Percentiles rank a stretch among this genome's conserved stretches.
These are phyloP conservation scores for Cryptococcus deneoformans DNA, from an alignment of 1,284 basidiomycete species.

Conservation along the genomic window DNA sequence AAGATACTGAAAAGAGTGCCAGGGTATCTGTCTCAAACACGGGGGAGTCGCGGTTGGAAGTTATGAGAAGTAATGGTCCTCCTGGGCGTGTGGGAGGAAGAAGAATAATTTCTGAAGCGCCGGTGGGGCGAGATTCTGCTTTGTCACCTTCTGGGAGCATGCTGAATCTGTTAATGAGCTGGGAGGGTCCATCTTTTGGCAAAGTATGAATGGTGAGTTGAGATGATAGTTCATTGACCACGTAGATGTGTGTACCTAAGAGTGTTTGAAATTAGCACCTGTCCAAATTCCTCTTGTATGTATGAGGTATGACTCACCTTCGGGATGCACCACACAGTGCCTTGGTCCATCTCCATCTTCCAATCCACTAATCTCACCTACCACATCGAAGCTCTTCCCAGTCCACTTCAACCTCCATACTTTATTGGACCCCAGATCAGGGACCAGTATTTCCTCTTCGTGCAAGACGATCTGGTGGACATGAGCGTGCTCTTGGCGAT, in stretches of 20 bases:
- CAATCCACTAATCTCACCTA: slow-evolving; percentile 10
- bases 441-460: slow-evolving; percentile 19
- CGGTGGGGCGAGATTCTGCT: neutral
- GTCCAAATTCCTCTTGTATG: neutral
- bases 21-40: slow-evolving; percentile 16
- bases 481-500: slow-evolving; percentile 24
- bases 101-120: slow-evolving; percentile 20
- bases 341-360: slow-evolving; percentile 25
- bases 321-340: slow-evolving; percentile 24
- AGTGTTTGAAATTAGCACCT: neutral
- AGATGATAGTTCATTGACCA: slow-evolving; percentile 22
- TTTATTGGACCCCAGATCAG: slow-evolving; percentile 25
- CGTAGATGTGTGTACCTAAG: slow-evolving; percentile 17
- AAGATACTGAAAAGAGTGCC: slow-evolving; percentile 20
- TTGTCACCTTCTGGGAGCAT: slow-evolving; percentile 16
- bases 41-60: slow-evolving; percentile 22
- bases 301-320: slow-evolving; percentile 8
- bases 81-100: slow-evolving; percentile 10
- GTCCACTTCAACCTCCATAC: slow-evolving; percentile 20
- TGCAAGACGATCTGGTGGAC: slow-evolving; percentile 24
- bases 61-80: slow-evolving; percentile 13
- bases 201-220: slow-evolving; percentile 16
- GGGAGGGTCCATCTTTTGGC: slow-evolving; percentile 1
- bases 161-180: slow-evolving; percentile 10
- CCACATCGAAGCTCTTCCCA: slow-evolving; percentile 2